Percentiles rank a stretch among this genome's conserved stretches.
Evolutionary conservation across 495 filamentous ascomycete genomes (phyloP).

Genomic region (Bathelium albidoporum): DNA sequence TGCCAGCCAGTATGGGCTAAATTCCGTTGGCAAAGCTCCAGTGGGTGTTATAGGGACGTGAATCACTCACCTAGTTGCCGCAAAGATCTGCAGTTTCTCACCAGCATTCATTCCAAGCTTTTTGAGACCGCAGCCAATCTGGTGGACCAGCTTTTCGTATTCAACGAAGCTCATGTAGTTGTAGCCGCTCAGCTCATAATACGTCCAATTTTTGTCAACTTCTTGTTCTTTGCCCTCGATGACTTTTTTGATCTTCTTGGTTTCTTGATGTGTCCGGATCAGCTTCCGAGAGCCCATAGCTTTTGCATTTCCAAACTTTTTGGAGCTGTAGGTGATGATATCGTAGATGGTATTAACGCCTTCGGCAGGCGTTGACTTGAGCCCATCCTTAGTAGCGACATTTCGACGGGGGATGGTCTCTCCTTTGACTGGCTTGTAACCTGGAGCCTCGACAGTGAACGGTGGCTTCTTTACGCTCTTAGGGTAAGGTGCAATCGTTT

Average conservation of each 20-base stretch:
- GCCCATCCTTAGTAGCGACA: conserved; percentile 57
- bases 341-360: conserved; percentile 80
- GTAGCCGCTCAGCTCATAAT: conserved; percentile 86
- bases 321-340: conserved; percentile 65
- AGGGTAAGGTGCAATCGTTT: conserved; percentile 47
- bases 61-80: conserved; percentile 47
- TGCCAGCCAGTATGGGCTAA: conserved; percentile 29
- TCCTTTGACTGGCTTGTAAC: conserved; percentile 59
- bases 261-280: conserved; percentile 78
- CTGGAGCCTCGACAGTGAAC: conserved; percentile 72
- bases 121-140: conserved; percentile 61
- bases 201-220: conserved; percentile 93
- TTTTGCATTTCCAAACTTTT: conserved; percentile 81
- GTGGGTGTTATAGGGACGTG: background rate
- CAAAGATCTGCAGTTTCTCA: conserved; percentile 79
- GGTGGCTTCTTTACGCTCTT: conserved; percentile 52
- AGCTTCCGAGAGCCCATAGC: conserved; percentile 71
- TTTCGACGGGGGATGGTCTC: conserved; percentile 87
- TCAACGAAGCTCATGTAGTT: conserved; percentile 79
- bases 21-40: background rate
- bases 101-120: conserved; percentile 66
- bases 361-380: conserved; percentile 54
- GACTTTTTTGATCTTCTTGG: conserved; percentile 94
- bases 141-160: conserved; percentile 65
- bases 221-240: conserved; percentile 81